Conservation (phyloP, 140 eudicot genomes). For the Ambrosia hybrid region DNA sequence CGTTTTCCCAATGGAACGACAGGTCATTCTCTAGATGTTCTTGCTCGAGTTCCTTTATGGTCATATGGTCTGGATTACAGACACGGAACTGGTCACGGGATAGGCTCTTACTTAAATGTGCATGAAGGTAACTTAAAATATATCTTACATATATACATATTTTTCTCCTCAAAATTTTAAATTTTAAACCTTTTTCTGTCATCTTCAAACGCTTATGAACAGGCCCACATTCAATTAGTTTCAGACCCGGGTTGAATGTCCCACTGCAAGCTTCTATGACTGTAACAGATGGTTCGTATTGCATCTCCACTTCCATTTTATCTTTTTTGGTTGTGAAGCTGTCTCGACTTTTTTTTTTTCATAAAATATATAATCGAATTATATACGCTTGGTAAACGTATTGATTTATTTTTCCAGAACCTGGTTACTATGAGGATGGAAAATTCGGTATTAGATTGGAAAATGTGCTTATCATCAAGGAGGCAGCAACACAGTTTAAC, state of each 20-base stretch:
- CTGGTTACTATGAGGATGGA: slow-evolving; percentile 97
- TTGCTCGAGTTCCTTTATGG: slow-evolving; percentile 92
- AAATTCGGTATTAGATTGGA: slow-evolving; percentile 88
- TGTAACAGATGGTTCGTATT: slow-evolving; percentile 73
- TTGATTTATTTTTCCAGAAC: slow-evolving; percentile 46
- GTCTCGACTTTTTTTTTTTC: neutral
- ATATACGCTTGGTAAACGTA: neutral
- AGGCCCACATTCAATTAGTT: slow-evolving; percentile 94
- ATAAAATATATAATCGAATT: neutral
- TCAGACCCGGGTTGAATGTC: slow-evolving; percentile 80
- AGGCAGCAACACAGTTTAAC: slow-evolving; percentile 75
- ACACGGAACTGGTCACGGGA: slow-evolving; percentile 96
- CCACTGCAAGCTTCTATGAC: slow-evolving; percentile 93
- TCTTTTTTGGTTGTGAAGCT: neutral
- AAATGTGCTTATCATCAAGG: slow-evolving; percentile 85
- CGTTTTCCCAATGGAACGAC: slow-evolving; percentile 95
- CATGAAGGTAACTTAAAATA: slow-evolving; percentile 67
- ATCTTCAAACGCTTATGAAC: slow-evolving; percentile 18
- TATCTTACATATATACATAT: neutral
- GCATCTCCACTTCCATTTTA: neutral
- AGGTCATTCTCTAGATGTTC: slow-evolving; percentile 83
- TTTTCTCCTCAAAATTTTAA: neutral
- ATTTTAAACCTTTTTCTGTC: neutral
- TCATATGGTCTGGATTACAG: slow-evolving; percentile 88
- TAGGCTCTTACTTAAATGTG: slow-evolving; percentile 82